A percentile compares a stretch with the other conserved stretches of the same genome.
Conservation (phyloP, 2,329 filamentous ascomycete genomes). For the Pestalotiopsis sp. region DNA sequence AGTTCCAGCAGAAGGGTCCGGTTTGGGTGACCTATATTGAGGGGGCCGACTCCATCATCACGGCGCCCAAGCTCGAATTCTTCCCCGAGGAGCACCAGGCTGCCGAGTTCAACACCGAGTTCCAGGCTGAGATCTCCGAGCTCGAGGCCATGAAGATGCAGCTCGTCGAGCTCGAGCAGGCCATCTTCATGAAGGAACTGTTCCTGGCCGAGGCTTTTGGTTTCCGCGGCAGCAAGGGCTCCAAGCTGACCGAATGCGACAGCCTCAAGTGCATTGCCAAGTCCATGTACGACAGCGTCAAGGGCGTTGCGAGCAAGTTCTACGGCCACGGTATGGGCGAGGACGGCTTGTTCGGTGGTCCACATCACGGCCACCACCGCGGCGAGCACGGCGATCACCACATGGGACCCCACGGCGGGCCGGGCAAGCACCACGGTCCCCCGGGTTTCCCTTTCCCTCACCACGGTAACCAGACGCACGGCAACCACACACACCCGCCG, state of each 20-base stretch:
- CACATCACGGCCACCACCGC: constrained; percentile 5
- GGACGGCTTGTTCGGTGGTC: constrained; percentile 22
- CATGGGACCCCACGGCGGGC: constrained; percentile 12
- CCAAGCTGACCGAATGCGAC: constrained; percentile 37
- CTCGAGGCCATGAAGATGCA: constrained; percentile 46
- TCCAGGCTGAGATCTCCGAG: constrained; percentile 47
- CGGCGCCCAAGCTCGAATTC: constrained; percentile 21
- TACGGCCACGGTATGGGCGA: constrained; percentile 24
- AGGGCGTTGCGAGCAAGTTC: constrained; percentile 35
- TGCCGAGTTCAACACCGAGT: constrained; percentile 26
- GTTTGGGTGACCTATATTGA: constrained; percentile 45
- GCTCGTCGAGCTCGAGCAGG: constrained; percentile 42
- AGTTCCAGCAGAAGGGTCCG: constrained; percentile 49
- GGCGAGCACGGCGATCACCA: neutral
- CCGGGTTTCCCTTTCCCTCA: constrained; percentile 19
- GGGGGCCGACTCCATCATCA: constrained; percentile 38
- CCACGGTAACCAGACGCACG: constrained; percentile 27
- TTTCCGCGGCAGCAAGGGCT: constrained; percentile 22
- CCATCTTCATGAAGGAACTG: constrained; percentile 45
- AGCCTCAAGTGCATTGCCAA: constrained; percentile 46
- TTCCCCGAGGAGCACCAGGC: constrained; percentile 18
- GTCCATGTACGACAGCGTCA: constrained; percentile 41
- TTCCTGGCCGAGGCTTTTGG: constrained; percentile 40
- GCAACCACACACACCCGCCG: constrained; percentile 27
- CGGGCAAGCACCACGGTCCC: constrained; percentile 20